Evolutionary conservation across 495 filamentous ascomycete genomes (phyloP).

Genomic region (Penicillium egyptiacum): DNA sequence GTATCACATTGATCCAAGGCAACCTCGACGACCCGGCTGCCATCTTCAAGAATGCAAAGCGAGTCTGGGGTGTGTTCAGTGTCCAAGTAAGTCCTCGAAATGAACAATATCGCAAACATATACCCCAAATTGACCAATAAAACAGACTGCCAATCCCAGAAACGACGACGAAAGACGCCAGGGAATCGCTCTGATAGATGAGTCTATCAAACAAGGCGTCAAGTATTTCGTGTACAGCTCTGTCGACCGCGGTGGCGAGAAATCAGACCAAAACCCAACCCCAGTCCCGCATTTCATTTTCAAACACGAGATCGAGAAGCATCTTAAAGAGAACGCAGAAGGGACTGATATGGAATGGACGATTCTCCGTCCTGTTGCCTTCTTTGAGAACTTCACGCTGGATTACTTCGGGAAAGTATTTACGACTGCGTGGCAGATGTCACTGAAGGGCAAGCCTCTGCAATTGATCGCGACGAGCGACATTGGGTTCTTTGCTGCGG

Average conservation of each 20-base stretch:
- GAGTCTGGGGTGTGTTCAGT: slow-evolving; percentile 55
- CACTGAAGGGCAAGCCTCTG: slow-evolving; percentile 50
- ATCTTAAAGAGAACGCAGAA: slow-evolving; percentile 50
- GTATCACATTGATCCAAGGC: slow-evolving; percentile 56
- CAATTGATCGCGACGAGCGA: slow-evolving; percentile 59
- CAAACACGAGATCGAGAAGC: slow-evolving; percentile 65
- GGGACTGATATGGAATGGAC: slow-evolving; percentile 55
- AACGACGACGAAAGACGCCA: slow-evolving; percentile 56
- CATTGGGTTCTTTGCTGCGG: slow-evolving; percentile 64
- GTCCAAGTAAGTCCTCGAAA: slow-evolving; percentile 35
- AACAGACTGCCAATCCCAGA: slow-evolving; percentile 44
- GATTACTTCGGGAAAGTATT: slow-evolving; percentile 62
- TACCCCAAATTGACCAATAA: slow-evolving; percentile 4
- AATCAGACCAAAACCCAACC: slow-evolving; percentile 56
- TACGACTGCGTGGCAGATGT: slow-evolving; percentile 48
- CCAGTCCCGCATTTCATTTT: slow-evolving; percentile 59
- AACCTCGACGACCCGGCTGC: slow-evolving; percentile 50
- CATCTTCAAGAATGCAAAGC: slow-evolving; percentile 53
- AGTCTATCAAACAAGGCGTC: slow-evolving; percentile 55
- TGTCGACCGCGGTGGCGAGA: slow-evolving; percentile 65
- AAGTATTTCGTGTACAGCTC: slow-evolving; percentile 65
- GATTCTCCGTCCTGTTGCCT: slow-evolving; percentile 63
- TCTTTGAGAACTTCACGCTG: slow-evolving; percentile 64
- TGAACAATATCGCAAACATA: slow-evolving; percentile 35
- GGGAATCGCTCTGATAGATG: slow-evolving; percentile 62